Percentiles rank a stretch among this genome's conserved stretches.
Conservation (phyloP, 1,139 yeast species). For the Scheffersomyces insectosa region DNA sequence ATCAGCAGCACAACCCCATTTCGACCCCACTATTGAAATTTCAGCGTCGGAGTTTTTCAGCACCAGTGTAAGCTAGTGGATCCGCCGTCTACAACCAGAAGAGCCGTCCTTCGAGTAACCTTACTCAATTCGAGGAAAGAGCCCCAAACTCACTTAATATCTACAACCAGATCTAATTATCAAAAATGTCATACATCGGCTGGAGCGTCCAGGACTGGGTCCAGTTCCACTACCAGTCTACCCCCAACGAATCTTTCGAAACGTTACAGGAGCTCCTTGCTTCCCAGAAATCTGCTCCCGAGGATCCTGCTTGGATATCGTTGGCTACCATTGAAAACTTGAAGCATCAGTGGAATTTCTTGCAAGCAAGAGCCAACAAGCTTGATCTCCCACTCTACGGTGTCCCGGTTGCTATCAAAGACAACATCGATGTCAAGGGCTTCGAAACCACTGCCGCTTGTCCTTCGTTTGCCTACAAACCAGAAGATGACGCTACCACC, state of each 20-base stretch:
- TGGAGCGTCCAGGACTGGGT: constrained; percentile 64
- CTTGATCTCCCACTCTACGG: constrained; percentile 67
- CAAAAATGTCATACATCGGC: constrained; percentile 25
- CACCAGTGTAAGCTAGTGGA: no score
- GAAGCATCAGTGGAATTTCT: constrained; percentile 73
- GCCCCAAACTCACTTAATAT: no score
- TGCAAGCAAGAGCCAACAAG: constrained; percentile 63
- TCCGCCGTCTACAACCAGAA: no score
- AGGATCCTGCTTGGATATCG: constrained; percentile 91
- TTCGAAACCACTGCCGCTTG: constrained; percentile 93
- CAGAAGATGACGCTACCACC: constrained; percentile 71
- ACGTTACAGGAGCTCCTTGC: constrained; percentile 48
- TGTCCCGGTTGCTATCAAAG: constrained; percentile 93
- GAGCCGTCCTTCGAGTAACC: no score
- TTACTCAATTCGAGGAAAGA: no score
- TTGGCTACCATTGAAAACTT: constrained; percentile 62
- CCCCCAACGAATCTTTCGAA: constrained; percentile 61
- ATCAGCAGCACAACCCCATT: no score
- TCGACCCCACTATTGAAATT: no score
- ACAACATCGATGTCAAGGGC: constrained; percentile 85
- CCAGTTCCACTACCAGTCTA: constrained; percentile 60
- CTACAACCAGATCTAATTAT: no score
- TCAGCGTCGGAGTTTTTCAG: no score
- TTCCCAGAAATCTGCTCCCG: constrained; percentile 45
- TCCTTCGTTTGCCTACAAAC: constrained; percentile 71